These are phyloP conservation scores for Cokeromyces recurvatus DNA, from an alignment of 371 early-diverging fungal species.

Conservation along the genomic window DNA sequence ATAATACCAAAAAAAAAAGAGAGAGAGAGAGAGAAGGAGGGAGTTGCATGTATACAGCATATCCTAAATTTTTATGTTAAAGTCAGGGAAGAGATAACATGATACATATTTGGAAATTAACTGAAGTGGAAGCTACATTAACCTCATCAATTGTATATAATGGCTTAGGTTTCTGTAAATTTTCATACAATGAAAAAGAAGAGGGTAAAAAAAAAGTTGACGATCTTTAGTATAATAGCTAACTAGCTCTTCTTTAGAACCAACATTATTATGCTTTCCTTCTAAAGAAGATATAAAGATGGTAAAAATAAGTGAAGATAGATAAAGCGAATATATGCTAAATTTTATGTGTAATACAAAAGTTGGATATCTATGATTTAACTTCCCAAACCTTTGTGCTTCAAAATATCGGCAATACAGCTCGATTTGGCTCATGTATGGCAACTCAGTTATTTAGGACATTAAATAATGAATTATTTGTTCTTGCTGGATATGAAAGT, in stretches of 20 bases:
- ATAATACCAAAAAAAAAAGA: no score
- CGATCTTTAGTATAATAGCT: no score
- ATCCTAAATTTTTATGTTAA: not conserved
- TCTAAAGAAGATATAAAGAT: slow-evolving; percentile 23
- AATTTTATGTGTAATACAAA: no score
- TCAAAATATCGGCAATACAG: slow-evolving; percentile 5
- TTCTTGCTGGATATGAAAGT: slow-evolving; percentile 45
- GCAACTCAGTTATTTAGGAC: slow-evolving; percentile 23
- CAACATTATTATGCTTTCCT: slow-evolving; percentile 20
- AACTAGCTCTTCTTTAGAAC: slow-evolving; percentile 6
- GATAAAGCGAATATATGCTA: not conserved
- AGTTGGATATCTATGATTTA: slow-evolving; percentile 49
- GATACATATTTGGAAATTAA: slow-evolving; percentile 42
- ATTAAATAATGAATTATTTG: slow-evolving; percentile 7
- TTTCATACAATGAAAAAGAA: slow-evolving; percentile 15
- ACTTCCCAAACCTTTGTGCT: slow-evolving; percentile 7
- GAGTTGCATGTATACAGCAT: no score
- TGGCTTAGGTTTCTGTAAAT: slow-evolving; percentile 39
- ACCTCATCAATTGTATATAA: slow-evolving; percentile 27
- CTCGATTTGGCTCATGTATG: slow-evolving; percentile 39
- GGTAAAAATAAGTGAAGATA: slow-evolving; percentile 15
- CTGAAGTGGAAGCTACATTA: slow-evolving; percentile 4
- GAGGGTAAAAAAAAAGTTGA: not conserved
- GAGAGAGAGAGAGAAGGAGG: slow-evolving; percentile 4
- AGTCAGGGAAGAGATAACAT: slow-evolving; percentile 51